Evolutionary conservation across 441 rosid species (phyloP), one percentile per base, ranked within the genome.

Genomic region (Pelargonium citronellum): DNA sequence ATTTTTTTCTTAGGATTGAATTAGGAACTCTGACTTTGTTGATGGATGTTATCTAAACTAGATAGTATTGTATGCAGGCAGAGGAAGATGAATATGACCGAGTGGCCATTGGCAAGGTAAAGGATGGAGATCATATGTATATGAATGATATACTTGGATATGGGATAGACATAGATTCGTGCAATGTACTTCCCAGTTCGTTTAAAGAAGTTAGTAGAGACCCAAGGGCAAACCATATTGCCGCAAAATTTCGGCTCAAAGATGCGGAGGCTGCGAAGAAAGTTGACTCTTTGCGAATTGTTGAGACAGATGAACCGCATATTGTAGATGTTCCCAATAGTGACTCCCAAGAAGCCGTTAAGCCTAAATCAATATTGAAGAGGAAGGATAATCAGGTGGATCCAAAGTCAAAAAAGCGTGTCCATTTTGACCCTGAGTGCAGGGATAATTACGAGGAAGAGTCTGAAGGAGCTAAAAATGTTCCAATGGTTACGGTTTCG

Each of bases 21-120:
- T 60, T 19, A 20, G 64, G 12, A 24, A 7, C 10, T n/a, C 8
- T n/a, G 2, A 16, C 24, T 58, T 58, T 58, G 22, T 16, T 20
- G 57, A 17, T 37, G 34, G 20, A n/a, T 68, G 17, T 65, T 9
- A 69, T 82, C 94, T 6, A 86, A 83, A 60, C 69, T 77, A 53
- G 19, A 53, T 27, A 27, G 30, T 53, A 15, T 16, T 53, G 19
- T 16, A 5, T 16, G 71, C 67, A 85, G 87, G 87, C 75, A 51
- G 89, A 85, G 71, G 89, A 85, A 77, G 89, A 85, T 72, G 81
- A 76, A 80, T 83, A 53, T 77, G 89, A 85, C 71, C 80, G 79
- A 77, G 73, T 85, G 20, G 89, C 87, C 15, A 41, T 70, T 2
- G 87, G 87, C 17, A 44, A 74, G 76, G 87, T 73, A 51, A 57